phyloP scores from a whole-genome alignment of 345 rosid genomes.

The Isatis tinctoria region DNA sequence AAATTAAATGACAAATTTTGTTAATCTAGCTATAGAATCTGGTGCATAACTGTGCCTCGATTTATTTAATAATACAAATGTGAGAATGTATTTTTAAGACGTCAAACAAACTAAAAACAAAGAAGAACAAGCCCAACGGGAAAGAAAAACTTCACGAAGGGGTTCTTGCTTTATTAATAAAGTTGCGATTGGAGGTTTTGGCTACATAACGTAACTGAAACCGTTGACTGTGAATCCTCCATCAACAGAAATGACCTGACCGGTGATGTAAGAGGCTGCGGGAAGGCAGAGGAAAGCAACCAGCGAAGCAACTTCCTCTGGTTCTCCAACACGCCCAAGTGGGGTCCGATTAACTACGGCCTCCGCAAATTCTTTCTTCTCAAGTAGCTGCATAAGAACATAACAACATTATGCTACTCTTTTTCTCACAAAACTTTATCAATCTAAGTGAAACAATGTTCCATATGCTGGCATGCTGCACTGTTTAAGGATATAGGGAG shows the following conservation, averaged over 20 bases:
- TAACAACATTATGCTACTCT: background rate
- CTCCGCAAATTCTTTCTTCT: constrained; percentile 42
- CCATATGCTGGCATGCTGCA: background rate
- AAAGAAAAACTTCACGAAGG: background rate
- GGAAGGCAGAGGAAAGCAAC: constrained; percentile 81
- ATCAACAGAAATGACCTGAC: constrained; percentile 32
- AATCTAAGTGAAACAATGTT: background rate
- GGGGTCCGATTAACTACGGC: constrained; percentile 59
- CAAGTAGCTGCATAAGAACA: constrained; percentile 45
- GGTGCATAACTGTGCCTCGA: background rate
- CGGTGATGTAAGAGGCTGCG: constrained; percentile 73
- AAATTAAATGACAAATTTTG: no score
- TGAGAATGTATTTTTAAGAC: background rate
- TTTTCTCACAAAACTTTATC: background rate
- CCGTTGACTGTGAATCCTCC: constrained; percentile 37
- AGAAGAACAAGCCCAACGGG: background rate
- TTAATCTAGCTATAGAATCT: background rate
- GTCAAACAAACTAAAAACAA: background rate
- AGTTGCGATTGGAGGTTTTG: background rate
- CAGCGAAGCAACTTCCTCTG: constrained; percentile 69
- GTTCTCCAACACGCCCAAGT: constrained; percentile 67
- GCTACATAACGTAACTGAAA: constrained; percentile 9
- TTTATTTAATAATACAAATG: background rate
- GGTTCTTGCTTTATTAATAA: background rate
- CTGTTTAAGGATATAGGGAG: background rate